phyloP scores from a whole-genome alignment of 1,284 basidiomycete genomes.

The Cryptococcus neoformans region DNA sequence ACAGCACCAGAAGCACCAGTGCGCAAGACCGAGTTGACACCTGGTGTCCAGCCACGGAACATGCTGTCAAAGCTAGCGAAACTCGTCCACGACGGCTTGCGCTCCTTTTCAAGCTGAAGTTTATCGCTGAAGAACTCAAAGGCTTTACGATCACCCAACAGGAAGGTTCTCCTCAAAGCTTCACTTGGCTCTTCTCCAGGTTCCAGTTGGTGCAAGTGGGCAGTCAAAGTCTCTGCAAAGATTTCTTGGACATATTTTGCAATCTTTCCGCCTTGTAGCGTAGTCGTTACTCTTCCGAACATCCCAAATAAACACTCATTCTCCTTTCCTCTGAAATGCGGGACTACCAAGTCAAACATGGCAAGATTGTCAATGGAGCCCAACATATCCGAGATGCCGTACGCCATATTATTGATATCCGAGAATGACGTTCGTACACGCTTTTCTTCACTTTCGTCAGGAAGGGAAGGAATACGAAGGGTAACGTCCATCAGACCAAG shows the following conservation, averaged over 20 bases:
- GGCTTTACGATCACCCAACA: conserved; percentile 74
- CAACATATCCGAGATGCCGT: conserved; percentile 95
- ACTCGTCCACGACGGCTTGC: conserved; percentile 70
- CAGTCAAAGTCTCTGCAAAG: conserved; percentile 63
- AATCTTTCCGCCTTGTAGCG: conserved; percentile 51
- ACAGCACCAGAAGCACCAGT: conserved; percentile 86
- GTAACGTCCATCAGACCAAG: conserved; percentile 99
- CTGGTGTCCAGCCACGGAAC: conserved; percentile 47
- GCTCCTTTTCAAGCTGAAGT: conserved; percentile 28
- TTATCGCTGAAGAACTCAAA: conserved; percentile 57
- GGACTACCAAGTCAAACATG: conserved; percentile 92
- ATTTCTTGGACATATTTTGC: conserved; percentile 76
- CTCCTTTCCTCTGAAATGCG: conserved; percentile 71
- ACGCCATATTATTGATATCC: conserved; percentile 89
- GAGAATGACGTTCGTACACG: conserved; percentile 90
- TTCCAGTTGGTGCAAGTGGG: conserved; percentile 58
- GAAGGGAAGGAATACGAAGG: conserved; percentile 74
- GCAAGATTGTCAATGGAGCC: conserved; percentile 71
- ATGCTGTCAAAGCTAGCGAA: conserved; percentile 19
- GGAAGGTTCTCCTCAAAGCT: conserved; percentile 79
- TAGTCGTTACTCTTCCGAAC: conserved; percentile 76
- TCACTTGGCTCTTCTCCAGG: conserved; percentile 63
- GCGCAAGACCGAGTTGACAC: conserved; percentile 51
- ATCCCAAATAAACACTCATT: conserved; percentile 94
- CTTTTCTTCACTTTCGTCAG: conserved; percentile 87